Percentiles rank a stretch among this genome's conserved stretches.
Conservation (phyloP, 805 yeast genomes). For the Komagataella populi region DNA sequence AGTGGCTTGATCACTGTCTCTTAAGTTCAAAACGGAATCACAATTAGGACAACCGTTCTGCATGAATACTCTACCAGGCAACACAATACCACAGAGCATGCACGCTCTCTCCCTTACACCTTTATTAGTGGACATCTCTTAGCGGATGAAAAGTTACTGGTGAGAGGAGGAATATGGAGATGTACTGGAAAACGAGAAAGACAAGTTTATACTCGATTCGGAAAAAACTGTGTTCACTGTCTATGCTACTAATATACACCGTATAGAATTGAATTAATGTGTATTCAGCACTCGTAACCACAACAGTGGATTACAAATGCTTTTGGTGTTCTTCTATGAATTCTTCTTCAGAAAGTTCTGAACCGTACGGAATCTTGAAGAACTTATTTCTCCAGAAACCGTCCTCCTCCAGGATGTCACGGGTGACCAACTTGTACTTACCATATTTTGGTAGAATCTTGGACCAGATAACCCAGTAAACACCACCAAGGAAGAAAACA, state of each 20-base stretch:
- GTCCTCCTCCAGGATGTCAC: conserved; percentile 42
- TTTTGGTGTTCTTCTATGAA: not conserved
- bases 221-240: not conserved
- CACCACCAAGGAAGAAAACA: conserved; percentile 47
- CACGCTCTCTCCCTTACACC: conserved; percentile 58
- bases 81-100: conserved; percentile 91
- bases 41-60: conserved; percentile 94
- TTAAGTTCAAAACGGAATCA: conserved; percentile 68
- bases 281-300: too few species aligned
- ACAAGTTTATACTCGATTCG: not conserved
- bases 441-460: conserved; percentile 39
- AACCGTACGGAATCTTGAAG: conserved; percentile 18
- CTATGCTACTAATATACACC: not conserved
- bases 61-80: conserved; percentile 64
- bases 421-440: conserved; percentile 34
- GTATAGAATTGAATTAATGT: too few species aligned
- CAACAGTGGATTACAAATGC: not conserved
- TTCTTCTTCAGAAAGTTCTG: not conserved
- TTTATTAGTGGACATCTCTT: not conserved
- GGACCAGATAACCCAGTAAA: conserved; percentile 59
- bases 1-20: conserved; percentile 67
- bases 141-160: not conserved
- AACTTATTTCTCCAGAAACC: conserved; percentile 63
- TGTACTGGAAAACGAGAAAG: not conserved
- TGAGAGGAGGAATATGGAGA: not conserved